These are phyloP conservation scores for Leishmania gerbilli DNA, from an alignment of 208 protist species.

Conservation along the genomic window DNA sequence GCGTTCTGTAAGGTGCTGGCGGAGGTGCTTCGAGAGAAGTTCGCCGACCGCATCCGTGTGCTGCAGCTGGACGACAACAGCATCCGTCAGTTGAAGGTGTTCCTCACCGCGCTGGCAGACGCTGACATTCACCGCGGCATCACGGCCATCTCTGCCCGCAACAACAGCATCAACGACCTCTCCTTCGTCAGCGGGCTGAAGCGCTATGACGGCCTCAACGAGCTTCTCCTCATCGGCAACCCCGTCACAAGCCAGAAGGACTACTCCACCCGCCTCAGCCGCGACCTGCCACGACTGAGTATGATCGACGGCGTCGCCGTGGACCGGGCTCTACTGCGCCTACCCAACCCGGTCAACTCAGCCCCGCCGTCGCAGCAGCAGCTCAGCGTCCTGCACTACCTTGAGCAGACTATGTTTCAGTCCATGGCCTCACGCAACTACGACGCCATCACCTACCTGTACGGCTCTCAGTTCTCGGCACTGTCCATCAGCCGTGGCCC, in stretches of 20 bases:
- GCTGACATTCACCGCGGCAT: conserved; percentile 66
- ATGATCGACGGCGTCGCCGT: conserved; percentile 67
- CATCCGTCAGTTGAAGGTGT: conserved; percentile 58
- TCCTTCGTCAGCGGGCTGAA: conserved; percentile 61
- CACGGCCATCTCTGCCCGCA: conserved; percentile 68
- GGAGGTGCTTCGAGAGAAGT: conserved; percentile 66
- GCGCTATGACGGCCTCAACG: conserved; percentile 62
- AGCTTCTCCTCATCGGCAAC: conserved; percentile 77
- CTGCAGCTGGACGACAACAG: conserved; percentile 72
- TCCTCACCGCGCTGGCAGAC: conserved; percentile 67
- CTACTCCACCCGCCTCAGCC: conserved; percentile 49
- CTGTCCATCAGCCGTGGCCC: conserved; percentile 55
- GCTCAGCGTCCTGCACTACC: conserved; percentile 33
- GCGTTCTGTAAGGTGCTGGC: conserved; percentile 76
- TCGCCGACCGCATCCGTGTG: conserved; percentile 58
- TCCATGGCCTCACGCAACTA: conserved; percentile 31
- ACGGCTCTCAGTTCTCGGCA: conserved; percentile 30
- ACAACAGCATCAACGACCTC: conserved; percentile 70
- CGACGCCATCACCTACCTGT: conserved; percentile 23
- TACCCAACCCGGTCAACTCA: conserved; percentile 75
- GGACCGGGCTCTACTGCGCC: conserved; percentile 46
- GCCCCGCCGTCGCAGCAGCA: conserved; percentile 27
- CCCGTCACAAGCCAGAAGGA: conserved; percentile 38
- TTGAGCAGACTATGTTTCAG: conserved; percentile 36
- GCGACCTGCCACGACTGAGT: conserved; percentile 49